A percentile compares a stretch with the other conserved stretches of the same genome.
phyloP scores from a whole-genome alignment of 1,284 basidiomycete genomes.

The Ganoderma meredithae region DNA sequence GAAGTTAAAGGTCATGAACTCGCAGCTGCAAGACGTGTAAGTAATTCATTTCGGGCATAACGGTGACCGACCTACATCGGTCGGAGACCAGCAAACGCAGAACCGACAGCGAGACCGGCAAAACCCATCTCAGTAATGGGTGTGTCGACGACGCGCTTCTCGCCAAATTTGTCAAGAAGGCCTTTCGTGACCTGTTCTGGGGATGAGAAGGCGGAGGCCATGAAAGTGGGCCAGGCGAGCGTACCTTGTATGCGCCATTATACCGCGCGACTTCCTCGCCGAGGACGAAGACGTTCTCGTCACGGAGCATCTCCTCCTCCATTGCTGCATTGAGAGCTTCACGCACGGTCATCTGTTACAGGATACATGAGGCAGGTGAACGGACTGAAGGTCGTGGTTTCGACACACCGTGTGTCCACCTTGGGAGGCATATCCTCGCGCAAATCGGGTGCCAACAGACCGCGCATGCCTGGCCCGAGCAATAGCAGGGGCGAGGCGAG shows the following conservation, averaged over 20 bases:
- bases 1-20: constrained; percentile 99
- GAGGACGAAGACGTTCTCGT: constrained; percentile 94
- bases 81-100: constrained; percentile 92
- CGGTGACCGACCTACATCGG: constrained; percentile 69
- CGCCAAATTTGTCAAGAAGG: constrained; percentile 98
- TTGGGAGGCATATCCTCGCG: constrained; percentile 70
- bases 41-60: constrained; percentile 6
- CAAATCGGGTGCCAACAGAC: constrained; percentile 50
- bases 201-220: background rate
- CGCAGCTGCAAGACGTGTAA: constrained; percentile 68
- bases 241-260: constrained; percentile 99
- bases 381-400: background rate
- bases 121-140: constrained; percentile 99
- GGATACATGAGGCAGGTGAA: constrained; percentile 20
- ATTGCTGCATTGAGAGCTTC: constrained; percentile 98
- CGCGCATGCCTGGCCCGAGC: constrained; percentile 49
- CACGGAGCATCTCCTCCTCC: constrained; percentile 99
- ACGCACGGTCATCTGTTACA: constrained; percentile 90
- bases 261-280: constrained; percentile 99
- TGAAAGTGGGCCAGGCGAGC: constrained; percentile 20
- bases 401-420: constrained; percentile 62
- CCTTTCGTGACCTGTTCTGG: constrained; percentile 90
- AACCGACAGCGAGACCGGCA: constrained; percentile 95
- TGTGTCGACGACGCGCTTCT: constrained; percentile 98
- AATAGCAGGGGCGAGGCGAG: constrained; percentile 69